These are phyloP conservation scores for Microstegium vimineum DNA, from an alignment of 176 grass and related monocot species.

Conservation along the genomic window DNA sequence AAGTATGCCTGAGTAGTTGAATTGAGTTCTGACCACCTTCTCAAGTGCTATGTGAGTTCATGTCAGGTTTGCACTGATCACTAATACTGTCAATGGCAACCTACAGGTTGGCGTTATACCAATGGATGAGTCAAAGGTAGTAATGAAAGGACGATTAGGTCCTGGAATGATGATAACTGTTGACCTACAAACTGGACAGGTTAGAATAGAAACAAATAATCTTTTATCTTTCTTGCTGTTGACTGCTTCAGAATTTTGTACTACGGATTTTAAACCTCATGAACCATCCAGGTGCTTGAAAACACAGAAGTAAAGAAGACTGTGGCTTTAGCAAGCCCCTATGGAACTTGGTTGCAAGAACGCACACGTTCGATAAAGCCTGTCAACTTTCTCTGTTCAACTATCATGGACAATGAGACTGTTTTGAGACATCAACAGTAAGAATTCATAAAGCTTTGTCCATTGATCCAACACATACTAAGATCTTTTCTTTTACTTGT, in stretches of 20 bases:
- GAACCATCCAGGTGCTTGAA: constrained; percentile 73
- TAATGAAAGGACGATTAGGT: constrained; percentile 95
- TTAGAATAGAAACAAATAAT: constrained; percentile 34
- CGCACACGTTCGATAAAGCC: constrained; percentile 77
- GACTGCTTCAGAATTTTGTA: constrained; percentile 13
- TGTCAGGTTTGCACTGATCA: constrained; percentile 9
- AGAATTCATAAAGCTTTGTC: constrained; percentile 35
- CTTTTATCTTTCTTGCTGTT: constrained; percentile 6
- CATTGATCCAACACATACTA: not conserved
- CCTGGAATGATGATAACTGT: constrained; percentile 99
- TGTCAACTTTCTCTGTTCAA: constrained; percentile 84
- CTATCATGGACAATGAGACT: constrained; percentile 82
- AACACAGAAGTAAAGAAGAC: constrained; percentile 95
- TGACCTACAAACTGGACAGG: constrained; percentile 89
- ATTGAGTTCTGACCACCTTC: constrained; percentile 11
- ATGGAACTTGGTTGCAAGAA: constrained; percentile 78
- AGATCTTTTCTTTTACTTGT: constrained; percentile 4
- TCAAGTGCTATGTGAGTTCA: constrained; percentile 12
- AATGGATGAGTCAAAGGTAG: constrained; percentile 97
- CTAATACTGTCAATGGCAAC: constrained; percentile 31
- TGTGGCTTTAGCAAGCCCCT: constrained; percentile 72
- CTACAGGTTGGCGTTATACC: constrained; percentile 94
- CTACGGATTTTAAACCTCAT: constrained; percentile 30
- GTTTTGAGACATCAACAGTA: constrained; percentile 94
- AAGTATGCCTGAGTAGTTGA: constrained; percentile 18